Base-by-base conservation (phyloP, 2,329 filamentous ascomycete species). In the Curvularia lunata region DNA sequence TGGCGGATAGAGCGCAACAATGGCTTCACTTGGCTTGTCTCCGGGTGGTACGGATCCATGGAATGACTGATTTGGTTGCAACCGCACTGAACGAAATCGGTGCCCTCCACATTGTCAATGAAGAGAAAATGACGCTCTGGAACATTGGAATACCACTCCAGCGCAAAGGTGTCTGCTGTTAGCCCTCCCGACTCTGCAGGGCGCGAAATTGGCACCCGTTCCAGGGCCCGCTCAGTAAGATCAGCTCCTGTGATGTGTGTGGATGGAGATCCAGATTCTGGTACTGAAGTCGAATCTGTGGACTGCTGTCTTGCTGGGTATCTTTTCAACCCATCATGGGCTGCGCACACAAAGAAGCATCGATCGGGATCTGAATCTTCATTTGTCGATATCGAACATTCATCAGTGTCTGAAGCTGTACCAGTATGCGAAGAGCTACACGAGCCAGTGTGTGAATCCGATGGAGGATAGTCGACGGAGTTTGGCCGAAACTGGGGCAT, bases 401-500 rank as follows among this genome's bases (percentile, higher is more conserved):
- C 54, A 4, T 59, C 59, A 2, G 48, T 52, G 10, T 60, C 48
- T 32, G 56, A 54, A 38, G 21, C 34, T n/a, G n/a, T 41, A 30
- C 34, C 32, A 13, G 45, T 48, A n/a, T 38, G 28, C 45, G 45
- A 34, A 50, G 46, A 45, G 37, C 34, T 42, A 12, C 32, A 13
- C n/a, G 55, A 54, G 46, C 13, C 30, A 54, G n/a, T 38, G n/a
- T 37, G 46, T 5, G 37, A 30, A 18, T 23, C 32, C 8, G 37
- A 13, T 13, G 28, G 23, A 19, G 52, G 19, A 40, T 59, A 23
- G 19, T 56, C 58, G 5, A 63, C 59, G 30, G 75, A 80, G 62
- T 88, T 84, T n/a, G 87, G 88, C 5, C 86, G 82, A 69, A 89
- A 89, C 65, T 91, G 88, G 8, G 88, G 88, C 73, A 90, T 80